Base-by-base conservation (phyloP, 2,329 filamentous ascomycete species). In the Lachnellula subtilissima region DNA sequence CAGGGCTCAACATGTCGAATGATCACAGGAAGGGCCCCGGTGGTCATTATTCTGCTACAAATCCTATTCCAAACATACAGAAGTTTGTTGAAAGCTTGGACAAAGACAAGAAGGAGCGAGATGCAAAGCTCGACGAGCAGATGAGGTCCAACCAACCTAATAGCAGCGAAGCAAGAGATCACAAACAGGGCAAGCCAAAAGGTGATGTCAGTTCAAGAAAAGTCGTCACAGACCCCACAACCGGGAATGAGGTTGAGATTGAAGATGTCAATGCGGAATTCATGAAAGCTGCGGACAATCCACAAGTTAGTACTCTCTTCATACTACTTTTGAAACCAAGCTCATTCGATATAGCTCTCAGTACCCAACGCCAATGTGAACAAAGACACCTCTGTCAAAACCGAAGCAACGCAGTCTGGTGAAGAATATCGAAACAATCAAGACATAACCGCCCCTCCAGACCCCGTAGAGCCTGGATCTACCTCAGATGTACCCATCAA, bases 401-500 rank as follows among this genome's bases (percentile, higher is more conserved):
- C 89, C 0, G 82, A 89, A 1, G 72, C 86, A 0, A 78, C 78
- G 0, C 89, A 95, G 70, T 85, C 85, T 0, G 83, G 86, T 28
- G 81, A 87, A 57, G 89, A 96, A 61, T 97, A 97, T 72, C 89
- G 88, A 61, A 70, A 87, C 55, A 89, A 85, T 9, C 93, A 97
- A 73, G 93, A 97, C 72, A 78, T 96, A 55, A 96, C 91, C 0
- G 89, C 93, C 0, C 93, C 93, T 2, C 93, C 93, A 1, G 92
- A 95, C 63, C 93, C 93, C 0, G 78, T 96, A 19, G 85, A 86
- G 15, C 81, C 86, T 55, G 90, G 91, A 23, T 84, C 87, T 36
- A 97, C 93, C 0, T 92, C 90, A 25, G 94, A 97, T 72, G 91
- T 97, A 1, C 94, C 94, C 3, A 96, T 97, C 56, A 89, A 92